These are phyloP conservation scores for Panicum miliaceum DNA, from an alignment of 176 grass and related monocot genomes.

Conservation along the genomic window DNA sequence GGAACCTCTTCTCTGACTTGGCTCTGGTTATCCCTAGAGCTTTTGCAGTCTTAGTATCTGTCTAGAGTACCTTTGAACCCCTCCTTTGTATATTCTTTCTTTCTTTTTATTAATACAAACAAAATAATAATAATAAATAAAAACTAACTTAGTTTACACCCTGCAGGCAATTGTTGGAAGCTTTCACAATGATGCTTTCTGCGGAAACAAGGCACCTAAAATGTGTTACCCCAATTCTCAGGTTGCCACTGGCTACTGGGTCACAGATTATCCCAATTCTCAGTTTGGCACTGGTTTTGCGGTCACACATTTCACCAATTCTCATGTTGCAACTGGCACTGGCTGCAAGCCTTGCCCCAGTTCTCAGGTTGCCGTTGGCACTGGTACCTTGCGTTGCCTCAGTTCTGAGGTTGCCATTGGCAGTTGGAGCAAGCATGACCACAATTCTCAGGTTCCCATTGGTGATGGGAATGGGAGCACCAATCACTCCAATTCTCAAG, in stretches of 20 bases:
- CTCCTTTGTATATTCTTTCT: background rate
- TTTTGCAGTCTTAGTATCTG: background rate
- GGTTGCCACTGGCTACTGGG: background rate
- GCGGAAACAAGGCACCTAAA: conserved; percentile 32
- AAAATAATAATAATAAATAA: too few species aligned
- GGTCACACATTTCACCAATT: background rate
- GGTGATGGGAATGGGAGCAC: background rate
- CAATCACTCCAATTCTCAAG: background rate
- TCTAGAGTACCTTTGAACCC: background rate
- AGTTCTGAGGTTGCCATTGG: background rate
- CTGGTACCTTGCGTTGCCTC: background rate
- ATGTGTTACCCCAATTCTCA: background rate
- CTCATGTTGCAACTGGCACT: background rate
- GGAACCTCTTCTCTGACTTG: background rate
- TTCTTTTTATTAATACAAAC: background rate
- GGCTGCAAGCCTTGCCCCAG: background rate
- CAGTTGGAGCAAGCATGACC: background rate
- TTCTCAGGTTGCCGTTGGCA: background rate
- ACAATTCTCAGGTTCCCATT: background rate
- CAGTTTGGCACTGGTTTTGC: background rate
- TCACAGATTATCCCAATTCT: background rate
- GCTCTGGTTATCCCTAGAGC: background rate
- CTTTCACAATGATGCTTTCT: conserved; percentile 32
- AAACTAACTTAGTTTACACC: conserved; percentile 1
- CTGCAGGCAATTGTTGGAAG: conserved; percentile 56